Evolutionary conservation across 305 asterid genomes (phyloP).

Genomic region (Fraxinus platypoda): DNA sequence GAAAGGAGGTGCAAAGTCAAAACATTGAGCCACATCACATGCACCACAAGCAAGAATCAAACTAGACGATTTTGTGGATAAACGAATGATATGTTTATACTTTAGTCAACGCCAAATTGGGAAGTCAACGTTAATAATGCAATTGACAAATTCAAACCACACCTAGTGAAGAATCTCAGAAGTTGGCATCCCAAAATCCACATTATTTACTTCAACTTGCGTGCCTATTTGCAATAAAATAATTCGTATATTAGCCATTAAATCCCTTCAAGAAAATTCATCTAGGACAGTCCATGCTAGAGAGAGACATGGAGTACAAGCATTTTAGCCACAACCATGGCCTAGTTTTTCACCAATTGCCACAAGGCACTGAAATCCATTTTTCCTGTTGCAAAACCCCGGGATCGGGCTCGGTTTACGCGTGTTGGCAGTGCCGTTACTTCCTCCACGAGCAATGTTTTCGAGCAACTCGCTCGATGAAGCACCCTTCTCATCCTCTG

Average conservation of each 20-base stretch:
- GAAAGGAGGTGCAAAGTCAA: conserved; percentile 17
- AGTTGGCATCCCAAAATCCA: conserved; percentile 8
- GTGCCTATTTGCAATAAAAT: conserved; percentile 7
- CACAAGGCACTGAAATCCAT: conserved; percentile 45
- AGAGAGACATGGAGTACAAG: conserved; percentile 47
- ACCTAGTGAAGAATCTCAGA: conserved; percentile 22
- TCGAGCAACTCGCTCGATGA: conserved; percentile 47
- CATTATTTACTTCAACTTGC: conserved; percentile 34
- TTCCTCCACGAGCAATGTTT: conserved; percentile 68
- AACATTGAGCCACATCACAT: conserved; percentile 2
- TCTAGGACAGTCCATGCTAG: background rate
- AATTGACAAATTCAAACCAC: conserved; percentile 29
- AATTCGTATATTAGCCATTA: conserved; percentile 1
- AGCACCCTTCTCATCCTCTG: conserved; percentile 52
- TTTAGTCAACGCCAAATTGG: conserved; percentile 25
- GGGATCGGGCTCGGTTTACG: conserved; percentile 46
- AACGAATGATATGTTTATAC: background rate
- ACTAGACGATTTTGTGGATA: background rate
- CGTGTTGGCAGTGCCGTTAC: conserved; percentile 65
- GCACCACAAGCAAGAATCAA: conserved; percentile 1
- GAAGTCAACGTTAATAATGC: conserved; percentile 26
- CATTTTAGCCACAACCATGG: conserved; percentile 73
- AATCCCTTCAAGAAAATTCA: conserved; percentile 18
- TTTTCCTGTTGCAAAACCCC: conserved; percentile 63
- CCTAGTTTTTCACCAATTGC: conserved; percentile 48